Evolutionary conservation across 768 basidiomycete genomes (phyloP).

Genomic region (Termitomyces sp.): DNA sequence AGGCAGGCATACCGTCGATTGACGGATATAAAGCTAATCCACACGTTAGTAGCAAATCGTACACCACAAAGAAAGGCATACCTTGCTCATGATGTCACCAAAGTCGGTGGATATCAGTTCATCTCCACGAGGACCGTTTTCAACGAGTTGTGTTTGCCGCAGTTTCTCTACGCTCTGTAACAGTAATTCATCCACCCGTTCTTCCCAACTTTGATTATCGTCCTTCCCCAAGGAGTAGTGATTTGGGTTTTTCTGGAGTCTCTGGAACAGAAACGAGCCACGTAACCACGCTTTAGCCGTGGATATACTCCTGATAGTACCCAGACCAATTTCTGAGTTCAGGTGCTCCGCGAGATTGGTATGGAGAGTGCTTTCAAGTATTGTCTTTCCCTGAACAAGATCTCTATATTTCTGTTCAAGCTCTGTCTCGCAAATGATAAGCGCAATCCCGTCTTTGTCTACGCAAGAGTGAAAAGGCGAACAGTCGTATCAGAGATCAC

Average conservation of each 20-base stretch:
- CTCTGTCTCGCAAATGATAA: conserved; percentile 76
- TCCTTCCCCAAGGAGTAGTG: conserved; percentile 66
- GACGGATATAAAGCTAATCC: conserved; percentile 67
- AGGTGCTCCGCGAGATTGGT: conserved; percentile 83
- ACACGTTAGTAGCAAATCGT: conserved; percentile 3
- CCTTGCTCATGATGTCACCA: conserved; percentile 88
- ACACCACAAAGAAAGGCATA: conserved; percentile 19
- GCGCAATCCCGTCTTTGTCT: conserved; percentile 82
- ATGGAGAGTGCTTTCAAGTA: conserved; percentile 85
- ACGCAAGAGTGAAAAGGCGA: neutral
- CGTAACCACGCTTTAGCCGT: conserved; percentile 81
- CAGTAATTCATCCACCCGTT: conserved; percentile 70
- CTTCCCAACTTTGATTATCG: conserved; percentile 59
- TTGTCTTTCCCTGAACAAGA: conserved; percentile 64
- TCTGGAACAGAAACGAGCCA: conserved; percentile 80
- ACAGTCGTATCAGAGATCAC: neutral
- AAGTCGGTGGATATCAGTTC: conserved; percentile 62
- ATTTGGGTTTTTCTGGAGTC: conserved; percentile 78
- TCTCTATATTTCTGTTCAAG: conserved; percentile 68
- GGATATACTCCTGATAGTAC: conserved; percentile 67
- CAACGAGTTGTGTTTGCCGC: conserved; percentile 55
- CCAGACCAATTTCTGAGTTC: conserved; percentile 88
- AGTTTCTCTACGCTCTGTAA: conserved; percentile 57
- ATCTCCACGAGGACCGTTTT: conserved; percentile 31
- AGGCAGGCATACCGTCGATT: conserved; percentile 45